Conservation (phyloP, 1,284 basidiomycete species). For the Gomphus bonarii region DNA sequence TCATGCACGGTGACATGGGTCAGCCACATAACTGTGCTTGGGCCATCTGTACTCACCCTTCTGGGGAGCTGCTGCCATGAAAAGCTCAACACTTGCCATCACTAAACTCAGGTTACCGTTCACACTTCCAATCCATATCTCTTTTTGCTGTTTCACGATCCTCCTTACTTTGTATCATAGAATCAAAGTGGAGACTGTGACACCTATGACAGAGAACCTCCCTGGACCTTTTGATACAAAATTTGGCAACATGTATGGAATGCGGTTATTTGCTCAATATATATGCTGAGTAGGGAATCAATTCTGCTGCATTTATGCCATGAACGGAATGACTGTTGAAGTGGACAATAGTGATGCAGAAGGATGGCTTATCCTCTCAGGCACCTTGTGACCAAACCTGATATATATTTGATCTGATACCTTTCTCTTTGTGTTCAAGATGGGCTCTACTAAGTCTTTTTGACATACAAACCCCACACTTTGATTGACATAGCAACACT, state of each 20-base stretch:
- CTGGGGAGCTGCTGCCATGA: conserved; percentile 67
- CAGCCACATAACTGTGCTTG: conserved; percentile 12
- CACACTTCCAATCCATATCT: conserved; percentile 17
- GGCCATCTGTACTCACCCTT: not conserved
- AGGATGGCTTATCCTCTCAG: conserved; percentile 70
- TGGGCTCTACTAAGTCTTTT: conserved; percentile 77
- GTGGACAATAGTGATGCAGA: conserved; percentile 88
- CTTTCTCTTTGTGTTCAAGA: conserved; percentile 33
- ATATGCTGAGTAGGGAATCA: too few species aligned
- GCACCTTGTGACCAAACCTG: too few species aligned
- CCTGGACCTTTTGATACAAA: conserved; percentile 80
- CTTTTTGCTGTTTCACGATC: not conserved
- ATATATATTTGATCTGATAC: not conserved
- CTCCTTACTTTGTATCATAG: conserved; percentile 24
- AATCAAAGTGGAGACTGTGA: conserved; percentile 65
- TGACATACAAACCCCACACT: conserved; percentile 71
- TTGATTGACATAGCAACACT: conserved; percentile 82
- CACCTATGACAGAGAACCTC: conserved; percentile 82
- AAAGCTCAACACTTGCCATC: conserved; percentile 64
- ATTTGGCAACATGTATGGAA: conserved; percentile 68
- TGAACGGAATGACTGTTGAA: conserved; percentile 84
- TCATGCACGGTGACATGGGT: conserved; percentile 83
- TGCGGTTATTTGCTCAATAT: too few species aligned
- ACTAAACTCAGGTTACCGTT: conserved; percentile 73
- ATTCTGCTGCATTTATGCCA: conserved; percentile 60